These are phyloP conservation scores for Pseudogymnoascus destructans DNA, from an alignment of 2,329 filamentous ascomycete species.

Conservation along the genomic window DNA sequence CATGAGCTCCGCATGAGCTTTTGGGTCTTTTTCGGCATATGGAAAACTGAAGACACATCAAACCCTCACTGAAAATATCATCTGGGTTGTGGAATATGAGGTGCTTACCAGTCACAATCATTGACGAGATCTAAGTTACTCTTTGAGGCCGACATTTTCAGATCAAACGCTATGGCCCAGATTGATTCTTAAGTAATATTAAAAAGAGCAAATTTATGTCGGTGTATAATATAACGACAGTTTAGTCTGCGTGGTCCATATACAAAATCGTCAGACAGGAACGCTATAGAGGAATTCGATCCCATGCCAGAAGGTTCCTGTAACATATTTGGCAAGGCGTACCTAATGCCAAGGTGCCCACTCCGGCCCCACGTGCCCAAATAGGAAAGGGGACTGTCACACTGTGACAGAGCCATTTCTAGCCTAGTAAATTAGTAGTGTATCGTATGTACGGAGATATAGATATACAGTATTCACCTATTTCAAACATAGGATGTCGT, in stretches of 20 bases:
- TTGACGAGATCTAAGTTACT: constrained; percentile 39
- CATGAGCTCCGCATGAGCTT: constrained; percentile 40
- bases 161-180: not conserved
- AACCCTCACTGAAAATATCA: not conserved
- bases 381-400: too few species aligned
- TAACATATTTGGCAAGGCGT: too few species aligned
- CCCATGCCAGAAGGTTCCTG: constrained; percentile 2
- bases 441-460: too few species aligned
- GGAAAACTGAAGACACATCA: constrained; percentile 49
- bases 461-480: too few species aligned
- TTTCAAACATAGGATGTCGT: too few species aligned
- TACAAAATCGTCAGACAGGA: not conserved
- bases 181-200: not conserved
- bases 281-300: not conserved
- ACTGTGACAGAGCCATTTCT: too few species aligned
- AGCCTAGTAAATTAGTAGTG: too few species aligned
- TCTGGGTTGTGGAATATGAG: not conserved
- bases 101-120: constrained; percentile 40
- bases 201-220: not conserved
- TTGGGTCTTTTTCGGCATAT: constrained; percentile 49
- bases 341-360: too few species aligned
- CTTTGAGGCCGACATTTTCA: not conserved
- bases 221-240: not conserved
- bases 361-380: too few species aligned
- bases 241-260: not conserved